These are phyloP conservation scores for Fusarium verticillioides DNA, from an alignment of 2,329 filamentous ascomycete species.

Conservation along the genomic window DNA sequence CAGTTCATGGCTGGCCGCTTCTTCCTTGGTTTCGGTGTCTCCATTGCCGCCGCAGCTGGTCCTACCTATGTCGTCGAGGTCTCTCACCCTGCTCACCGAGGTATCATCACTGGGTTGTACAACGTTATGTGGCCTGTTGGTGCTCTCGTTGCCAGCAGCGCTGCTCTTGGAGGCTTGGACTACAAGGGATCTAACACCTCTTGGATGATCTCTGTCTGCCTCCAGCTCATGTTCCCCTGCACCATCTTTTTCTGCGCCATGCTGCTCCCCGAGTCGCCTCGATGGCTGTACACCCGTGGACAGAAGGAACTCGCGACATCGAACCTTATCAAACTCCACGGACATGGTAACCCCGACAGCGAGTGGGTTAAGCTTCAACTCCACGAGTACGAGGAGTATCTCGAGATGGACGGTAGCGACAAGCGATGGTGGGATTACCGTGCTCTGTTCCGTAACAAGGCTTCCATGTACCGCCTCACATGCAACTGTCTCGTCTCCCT, in stretches of 20 bases:
- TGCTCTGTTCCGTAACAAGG: conserved; percentile 54
- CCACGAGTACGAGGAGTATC: conserved; percentile 56
- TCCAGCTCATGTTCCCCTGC: conserved; percentile 55
- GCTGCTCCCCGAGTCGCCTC: conserved; percentile 51
- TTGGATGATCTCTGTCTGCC: conserved; percentile 55
- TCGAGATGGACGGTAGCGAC: conserved; percentile 58
- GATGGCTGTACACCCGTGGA: conserved; percentile 54
- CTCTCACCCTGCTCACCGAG: conserved; percentile 58
- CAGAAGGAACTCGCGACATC: conserved; percentile 42
- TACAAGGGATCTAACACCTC: conserved; percentile 45
- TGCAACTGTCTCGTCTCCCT: conserved; percentile 56
- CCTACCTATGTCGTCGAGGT: conserved; percentile 61
- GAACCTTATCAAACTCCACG: conserved; percentile 55
- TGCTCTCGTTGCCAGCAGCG: conserved; percentile 59
- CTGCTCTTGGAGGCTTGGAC: conserved; percentile 55
- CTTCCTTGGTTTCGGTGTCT: conserved; percentile 67
- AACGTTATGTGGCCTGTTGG: conserved; percentile 59
- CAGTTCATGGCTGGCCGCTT: conserved; percentile 68
- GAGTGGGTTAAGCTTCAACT: conserved; percentile 52
- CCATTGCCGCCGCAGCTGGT: conserved; percentile 58
- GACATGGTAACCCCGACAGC: conserved; percentile 53
- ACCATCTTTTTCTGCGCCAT: conserved; percentile 47
- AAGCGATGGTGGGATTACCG: conserved; percentile 62
- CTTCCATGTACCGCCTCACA: conserved; percentile 56
- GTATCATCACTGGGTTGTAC: conserved; percentile 66